Percentiles rank a stretch among this genome's conserved stretches.
These are phyloP conservation scores for Gynandropsis gynandra DNA, from an alignment of 345 rosid species.

Conservation along the genomic window DNA sequence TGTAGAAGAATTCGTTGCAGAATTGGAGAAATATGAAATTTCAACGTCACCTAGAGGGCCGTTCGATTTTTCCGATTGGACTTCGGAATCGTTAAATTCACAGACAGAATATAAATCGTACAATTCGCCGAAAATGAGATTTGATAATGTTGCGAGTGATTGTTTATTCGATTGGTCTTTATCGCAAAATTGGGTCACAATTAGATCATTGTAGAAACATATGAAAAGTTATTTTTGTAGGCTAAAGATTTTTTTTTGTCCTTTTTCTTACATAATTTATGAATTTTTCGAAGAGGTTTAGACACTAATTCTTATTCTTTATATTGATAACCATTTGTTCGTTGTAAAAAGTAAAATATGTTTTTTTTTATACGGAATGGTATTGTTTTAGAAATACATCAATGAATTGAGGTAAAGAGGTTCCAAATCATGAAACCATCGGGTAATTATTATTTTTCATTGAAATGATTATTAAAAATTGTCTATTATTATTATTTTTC, in stretches of 20 bases:
- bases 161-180: constrained; percentile 36
- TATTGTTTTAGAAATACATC: too few relatives aligned
- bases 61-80: constrained; percentile 40
- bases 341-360: too few relatives aligned
- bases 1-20: constrained; percentile 2
- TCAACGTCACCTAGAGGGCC: constrained; percentile 43
- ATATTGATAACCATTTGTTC: too few relatives aligned
- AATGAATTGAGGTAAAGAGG: too few relatives aligned
- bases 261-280: constrained; percentile 24
- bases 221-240: constrained; percentile 6
- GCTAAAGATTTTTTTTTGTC: constrained; percentile 26
- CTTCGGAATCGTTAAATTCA: constrained; percentile 23
- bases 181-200: constrained; percentile 31
- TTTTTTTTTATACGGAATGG: too few relatives aligned
- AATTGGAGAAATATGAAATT: constrained; percentile 13
- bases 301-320: too few relatives aligned
- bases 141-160: constrained; percentile 21
- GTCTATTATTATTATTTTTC: too few relatives aligned
- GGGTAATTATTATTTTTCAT: too few relatives aligned
- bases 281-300: too few relatives aligned
- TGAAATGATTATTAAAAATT: too few relatives aligned
- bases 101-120: constrained; percentile 8
- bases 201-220: constrained; percentile 30
- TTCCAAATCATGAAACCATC: too few relatives aligned
- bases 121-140: constrained; percentile 24